A percentile compares a stretch with the other conserved stretches of the same genome.
Evolutionary conservation across 2,329 filamentous ascomycete species (phyloP).

Genomic region (Fulvia fulva): DNA sequence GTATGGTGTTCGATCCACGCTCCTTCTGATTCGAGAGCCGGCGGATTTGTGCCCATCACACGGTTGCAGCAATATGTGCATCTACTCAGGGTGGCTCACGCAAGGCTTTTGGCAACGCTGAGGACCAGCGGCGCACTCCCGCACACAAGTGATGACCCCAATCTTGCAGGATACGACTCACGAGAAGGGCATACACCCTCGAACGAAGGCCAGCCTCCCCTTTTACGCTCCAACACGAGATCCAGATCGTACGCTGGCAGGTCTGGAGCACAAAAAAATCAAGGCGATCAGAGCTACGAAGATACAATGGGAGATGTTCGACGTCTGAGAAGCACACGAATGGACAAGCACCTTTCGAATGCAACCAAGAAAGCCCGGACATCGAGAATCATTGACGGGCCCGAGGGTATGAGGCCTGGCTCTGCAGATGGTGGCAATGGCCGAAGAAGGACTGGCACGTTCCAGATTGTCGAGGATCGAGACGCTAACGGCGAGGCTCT

Average conservation of each 20-base stretch:
- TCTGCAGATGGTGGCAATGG: conserved; percentile 57
- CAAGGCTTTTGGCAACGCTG: conserved; percentile 80
- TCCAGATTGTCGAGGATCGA: conserved; percentile 77
- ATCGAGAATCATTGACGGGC: conserved; percentile 87
- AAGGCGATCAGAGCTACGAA: conserved; percentile 72
- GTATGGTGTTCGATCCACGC: conserved; percentile 59
- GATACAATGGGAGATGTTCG: conserved; percentile 95
- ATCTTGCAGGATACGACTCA: conserved; percentile 62
- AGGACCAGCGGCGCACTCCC: conserved; percentile 77
- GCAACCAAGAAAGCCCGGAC: conserved; percentile 87
- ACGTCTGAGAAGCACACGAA: conserved; percentile 81
- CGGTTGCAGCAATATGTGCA: conserved; percentile 95
- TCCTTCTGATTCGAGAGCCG: conserved; percentile 52
- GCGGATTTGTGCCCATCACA: conserved; percentile 70
- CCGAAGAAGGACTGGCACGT: conserved; percentile 45
- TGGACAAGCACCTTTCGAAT: conserved; percentile 90
- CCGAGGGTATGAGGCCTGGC: conserved; percentile 68
- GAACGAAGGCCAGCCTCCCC: conserved; percentile 47
- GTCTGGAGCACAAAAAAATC: conserved; percentile 49
- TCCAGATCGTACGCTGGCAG: conserved; percentile 71
- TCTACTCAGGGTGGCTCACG: conserved; percentile 83
- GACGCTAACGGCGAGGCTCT: conserved; percentile 62
- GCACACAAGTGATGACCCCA: conserved; percentile 66
- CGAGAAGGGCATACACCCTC: conserved; percentile 57
- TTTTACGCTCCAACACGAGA: conserved; percentile 62